These are phyloP conservation scores for Russula emetica DNA, from an alignment of 768 basidiomycete species.

Conservation along the genomic window DNA sequence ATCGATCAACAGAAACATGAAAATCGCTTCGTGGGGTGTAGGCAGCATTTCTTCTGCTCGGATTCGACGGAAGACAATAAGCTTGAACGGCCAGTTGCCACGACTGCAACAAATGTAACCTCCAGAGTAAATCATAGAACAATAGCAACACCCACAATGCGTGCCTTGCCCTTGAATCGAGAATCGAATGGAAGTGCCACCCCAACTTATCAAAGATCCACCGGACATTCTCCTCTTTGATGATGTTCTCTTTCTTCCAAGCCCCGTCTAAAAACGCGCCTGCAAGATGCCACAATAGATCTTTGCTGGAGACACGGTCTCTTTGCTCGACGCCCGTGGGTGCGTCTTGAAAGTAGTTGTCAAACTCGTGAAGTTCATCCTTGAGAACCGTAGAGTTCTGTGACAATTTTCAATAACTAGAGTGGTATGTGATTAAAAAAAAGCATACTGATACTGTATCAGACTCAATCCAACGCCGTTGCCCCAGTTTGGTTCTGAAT, in stretches of 20 bases:
- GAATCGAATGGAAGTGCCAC: background rate
- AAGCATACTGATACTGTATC: background rate
- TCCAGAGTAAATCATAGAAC: background rate
- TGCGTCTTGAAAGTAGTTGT: background rate
- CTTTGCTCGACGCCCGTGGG: background rate
- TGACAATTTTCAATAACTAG: background rate
- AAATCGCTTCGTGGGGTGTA: slow-evolving; percentile 12
- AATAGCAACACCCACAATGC: background rate
- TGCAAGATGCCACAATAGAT: background rate
- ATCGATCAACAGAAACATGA: background rate
- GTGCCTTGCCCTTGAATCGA: background rate
- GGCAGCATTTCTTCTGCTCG: too few relatives aligned
- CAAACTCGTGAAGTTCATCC: background rate
- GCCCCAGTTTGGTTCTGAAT: background rate
- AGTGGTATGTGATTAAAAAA: background rate
- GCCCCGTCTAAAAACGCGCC: background rate
- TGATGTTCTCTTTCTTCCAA: background rate
- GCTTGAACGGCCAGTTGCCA: background rate
- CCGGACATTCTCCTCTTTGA: too few relatives aligned
- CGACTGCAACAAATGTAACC: background rate
- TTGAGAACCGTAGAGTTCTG: background rate
- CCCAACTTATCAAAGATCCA: background rate
- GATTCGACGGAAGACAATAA: background rate
- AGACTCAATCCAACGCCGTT: background rate
- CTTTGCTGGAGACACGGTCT: background rate